Percentiles rank a stretch among this genome's conserved stretches.
These are phyloP conservation scores for Thalassiosira delicatula DNA, from an alignment of 352 stramenopile genomes.

Conservation along the genomic window DNA sequence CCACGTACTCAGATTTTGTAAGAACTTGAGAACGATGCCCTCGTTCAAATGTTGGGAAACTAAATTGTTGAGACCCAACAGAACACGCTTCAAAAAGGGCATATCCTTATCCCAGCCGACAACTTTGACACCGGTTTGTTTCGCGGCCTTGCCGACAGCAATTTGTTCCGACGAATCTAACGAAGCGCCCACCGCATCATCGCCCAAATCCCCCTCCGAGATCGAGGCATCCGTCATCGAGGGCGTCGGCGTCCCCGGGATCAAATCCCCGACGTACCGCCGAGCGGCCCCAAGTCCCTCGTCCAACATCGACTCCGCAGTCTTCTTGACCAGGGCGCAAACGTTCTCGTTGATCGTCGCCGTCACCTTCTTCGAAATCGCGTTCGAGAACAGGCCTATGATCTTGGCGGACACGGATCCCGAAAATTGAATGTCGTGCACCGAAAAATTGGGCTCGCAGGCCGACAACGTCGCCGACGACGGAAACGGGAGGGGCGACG, in stretches of 20 bases:
- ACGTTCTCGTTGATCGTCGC: slow-evolving; percentile 57
- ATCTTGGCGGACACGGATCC: slow-evolving; percentile 67
- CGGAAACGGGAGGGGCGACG: slow-evolving; percentile 52
- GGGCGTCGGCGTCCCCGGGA: too few relatives aligned
- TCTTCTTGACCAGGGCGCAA: slow-evolving; percentile 54
- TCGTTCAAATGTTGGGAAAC: slow-evolving; percentile 53
- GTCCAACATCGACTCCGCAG: slow-evolving; percentile 32
- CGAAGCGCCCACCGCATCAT: background rate
- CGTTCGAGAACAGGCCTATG: slow-evolving; percentile 65
- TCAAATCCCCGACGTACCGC: slow-evolving; percentile 41
- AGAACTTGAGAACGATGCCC: slow-evolving; percentile 45
- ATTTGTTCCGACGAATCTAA: background rate
- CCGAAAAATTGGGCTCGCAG: slow-evolving; percentile 54
- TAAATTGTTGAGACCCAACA: slow-evolving; percentile 48
- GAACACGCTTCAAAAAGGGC: slow-evolving; percentile 51
- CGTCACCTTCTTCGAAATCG: slow-evolving; percentile 63
- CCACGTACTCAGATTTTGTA: slow-evolving; percentile 50
- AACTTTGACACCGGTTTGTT: slow-evolving; percentile 3
- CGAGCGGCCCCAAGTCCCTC: slow-evolving; percentile 20
- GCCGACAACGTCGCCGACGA: slow-evolving; percentile 39
- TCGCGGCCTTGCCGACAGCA: background rate
- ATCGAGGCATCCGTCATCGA: too few relatives aligned
- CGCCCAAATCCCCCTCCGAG: background rate
- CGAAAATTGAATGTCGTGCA: slow-evolving; percentile 64
- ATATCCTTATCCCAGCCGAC: slow-evolving; percentile 58